These are phyloP conservation scores for Hypholoma fasciculare DNA, from an alignment of 768 basidiomycete species.

Conservation along the genomic window DNA sequence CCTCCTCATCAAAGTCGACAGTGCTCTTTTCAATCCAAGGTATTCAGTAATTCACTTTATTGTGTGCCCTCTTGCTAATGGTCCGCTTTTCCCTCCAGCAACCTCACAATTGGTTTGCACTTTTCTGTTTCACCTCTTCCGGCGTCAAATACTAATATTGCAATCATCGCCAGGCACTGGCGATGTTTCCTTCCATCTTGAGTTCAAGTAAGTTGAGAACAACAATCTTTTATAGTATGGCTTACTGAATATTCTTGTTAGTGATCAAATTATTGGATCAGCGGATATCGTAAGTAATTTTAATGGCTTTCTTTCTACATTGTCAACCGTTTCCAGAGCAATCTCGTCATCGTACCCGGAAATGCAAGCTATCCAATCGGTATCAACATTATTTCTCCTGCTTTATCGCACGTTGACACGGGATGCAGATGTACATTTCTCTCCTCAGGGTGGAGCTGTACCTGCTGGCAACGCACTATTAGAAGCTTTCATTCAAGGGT, in stretches of 20 bases:
- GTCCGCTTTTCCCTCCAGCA: constrained; percentile 22
- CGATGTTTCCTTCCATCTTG: constrained; percentile 60
- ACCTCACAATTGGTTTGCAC: constrained; percentile 41
- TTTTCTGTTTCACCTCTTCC: constrained; percentile 8
- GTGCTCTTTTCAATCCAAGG: constrained; percentile 68
- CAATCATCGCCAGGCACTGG: constrained; percentile 42
- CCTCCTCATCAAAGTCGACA: constrained; percentile 66
- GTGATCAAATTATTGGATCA: constrained; percentile 53
- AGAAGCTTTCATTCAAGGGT: constrained; percentile 69
- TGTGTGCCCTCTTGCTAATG: not conserved
- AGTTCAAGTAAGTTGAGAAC: constrained; percentile 46
- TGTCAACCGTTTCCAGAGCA: constrained; percentile 31
- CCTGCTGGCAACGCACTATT: constrained; percentile 55
- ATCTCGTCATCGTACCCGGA: constrained; percentile 61
- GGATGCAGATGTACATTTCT: constrained; percentile 56
- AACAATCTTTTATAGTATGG: not conserved
- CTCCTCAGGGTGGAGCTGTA: constrained; percentile 54
- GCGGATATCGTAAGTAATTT: constrained; percentile 49
- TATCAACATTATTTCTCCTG: constrained; percentile 12
- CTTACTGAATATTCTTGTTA: constrained; percentile 15
- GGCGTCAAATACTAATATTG: constrained; percentile 22
- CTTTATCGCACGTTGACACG: not conserved
- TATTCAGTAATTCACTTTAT: constrained; percentile 19
- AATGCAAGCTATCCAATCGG: constrained; percentile 56
- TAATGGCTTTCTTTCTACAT: not conserved